phyloP scores from a whole-genome alignment of 2,329 filamentous ascomycete species.

The Xylariales sp. region DNA sequence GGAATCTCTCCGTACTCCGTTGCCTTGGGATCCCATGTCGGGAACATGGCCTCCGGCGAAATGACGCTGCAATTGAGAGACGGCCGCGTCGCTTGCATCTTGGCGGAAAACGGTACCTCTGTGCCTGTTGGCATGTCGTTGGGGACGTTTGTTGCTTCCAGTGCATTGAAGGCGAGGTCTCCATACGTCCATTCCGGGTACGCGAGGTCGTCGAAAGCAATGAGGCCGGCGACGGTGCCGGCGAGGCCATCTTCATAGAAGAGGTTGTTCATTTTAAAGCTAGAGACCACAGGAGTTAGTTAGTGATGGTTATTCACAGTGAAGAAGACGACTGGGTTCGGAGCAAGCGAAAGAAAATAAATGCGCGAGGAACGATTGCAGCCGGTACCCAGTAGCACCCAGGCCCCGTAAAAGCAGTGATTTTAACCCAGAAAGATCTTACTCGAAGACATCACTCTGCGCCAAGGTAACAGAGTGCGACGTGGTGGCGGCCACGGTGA shows the following conservation, averaged over 20 bases:
- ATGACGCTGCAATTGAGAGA: conserved; percentile 27
- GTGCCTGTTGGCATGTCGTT: background rate
- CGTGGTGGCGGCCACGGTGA: conserved; percentile 14
- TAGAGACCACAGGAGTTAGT: background rate
- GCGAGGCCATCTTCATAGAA: conserved; percentile 28
- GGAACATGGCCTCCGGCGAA: background rate
- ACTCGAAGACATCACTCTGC: conserved; percentile 29
- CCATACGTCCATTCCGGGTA: conserved; percentile 32
- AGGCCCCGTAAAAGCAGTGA: background rate
- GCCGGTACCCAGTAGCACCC: background rate
- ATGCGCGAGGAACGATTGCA: background rate
- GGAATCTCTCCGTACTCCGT: background rate
- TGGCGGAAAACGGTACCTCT: conserved; percentile 24
- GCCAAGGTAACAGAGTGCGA: conserved; percentile 14
- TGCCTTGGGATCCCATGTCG: conserved; percentile 14
- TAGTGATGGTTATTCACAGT: background rate
- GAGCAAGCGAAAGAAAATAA: background rate
- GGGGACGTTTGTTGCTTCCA: conserved; percentile 6
- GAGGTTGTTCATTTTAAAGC: conserved; percentile 30
- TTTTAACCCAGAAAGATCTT: background rate
- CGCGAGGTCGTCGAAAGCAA: conserved; percentile 22
- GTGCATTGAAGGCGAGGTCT: conserved; percentile 29
- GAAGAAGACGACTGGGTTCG: background rate
- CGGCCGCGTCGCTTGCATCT: conserved; percentile 28
- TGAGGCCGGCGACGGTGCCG: conserved; percentile 28